Conservation (phyloP, 2,329 filamentous ascomycete species). For the Rugonectria rugulosa region DNA sequence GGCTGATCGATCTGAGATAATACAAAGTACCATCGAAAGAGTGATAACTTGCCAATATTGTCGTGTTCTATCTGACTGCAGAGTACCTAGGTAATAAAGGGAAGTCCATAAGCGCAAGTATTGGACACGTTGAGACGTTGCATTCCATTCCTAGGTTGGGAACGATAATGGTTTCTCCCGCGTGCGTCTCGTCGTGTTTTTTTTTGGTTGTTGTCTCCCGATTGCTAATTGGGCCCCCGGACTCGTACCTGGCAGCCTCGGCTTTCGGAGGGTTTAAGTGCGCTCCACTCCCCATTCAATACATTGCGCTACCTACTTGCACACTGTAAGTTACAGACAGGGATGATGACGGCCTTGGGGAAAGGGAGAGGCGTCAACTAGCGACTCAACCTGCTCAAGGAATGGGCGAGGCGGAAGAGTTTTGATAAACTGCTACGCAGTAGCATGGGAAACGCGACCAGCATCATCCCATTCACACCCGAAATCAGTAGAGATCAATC, state of each 20-base stretch:
- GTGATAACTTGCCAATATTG: not conserved
- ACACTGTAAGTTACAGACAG: too few species aligned
- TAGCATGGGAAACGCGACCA: not conserved
- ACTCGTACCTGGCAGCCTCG: not conserved
- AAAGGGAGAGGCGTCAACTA: slow-evolving; percentile 1
- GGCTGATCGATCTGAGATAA: not conserved
- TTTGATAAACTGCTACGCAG: too few species aligned
- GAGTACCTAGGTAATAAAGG: too few species aligned
- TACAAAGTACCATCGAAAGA: too few species aligned
- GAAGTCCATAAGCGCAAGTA: too few species aligned
- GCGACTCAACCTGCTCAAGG: too few species aligned
- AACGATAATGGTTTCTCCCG: too few species aligned
- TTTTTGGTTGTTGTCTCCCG: not conserved
- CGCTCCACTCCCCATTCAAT: not conserved
- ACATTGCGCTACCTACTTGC: too few species aligned
- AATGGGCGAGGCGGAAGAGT: too few species aligned
- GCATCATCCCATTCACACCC: not conserved
- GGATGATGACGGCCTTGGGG: slow-evolving; percentile 4
- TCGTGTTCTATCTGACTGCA: too few species aligned
- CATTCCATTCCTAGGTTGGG: slow-evolving; percentile 15
- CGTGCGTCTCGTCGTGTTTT: slow-evolving; percentile 1
- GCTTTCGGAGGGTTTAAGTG: not conserved
- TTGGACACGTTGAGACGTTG: too few species aligned
- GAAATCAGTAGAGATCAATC: not conserved
- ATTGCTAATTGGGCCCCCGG: not conserved